These are phyloP conservation scores for Boletus patriciae DNA, from an alignment of 768 basidiomycete species.

Conservation along the genomic window DNA sequence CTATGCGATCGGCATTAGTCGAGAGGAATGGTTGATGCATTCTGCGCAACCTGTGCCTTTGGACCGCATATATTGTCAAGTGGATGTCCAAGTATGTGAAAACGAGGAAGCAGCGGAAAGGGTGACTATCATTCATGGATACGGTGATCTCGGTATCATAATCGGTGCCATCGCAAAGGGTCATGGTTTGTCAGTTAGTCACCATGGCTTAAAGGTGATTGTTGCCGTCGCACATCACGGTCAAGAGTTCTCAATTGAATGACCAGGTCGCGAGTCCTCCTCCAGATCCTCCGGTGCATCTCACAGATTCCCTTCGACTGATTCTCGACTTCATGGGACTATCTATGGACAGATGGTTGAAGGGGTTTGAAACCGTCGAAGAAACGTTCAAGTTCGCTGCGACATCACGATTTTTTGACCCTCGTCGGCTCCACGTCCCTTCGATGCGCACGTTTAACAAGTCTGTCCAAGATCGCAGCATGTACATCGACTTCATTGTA, in stretches of 20 bases:
- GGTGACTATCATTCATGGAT: constrained; percentile 56
- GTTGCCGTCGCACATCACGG: not conserved
- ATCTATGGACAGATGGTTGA: constrained; percentile 48
- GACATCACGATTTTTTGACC: constrained; percentile 53
- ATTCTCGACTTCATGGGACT: constrained; percentile 60
- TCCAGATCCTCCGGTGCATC: constrained; percentile 41
- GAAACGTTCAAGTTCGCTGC: constrained; percentile 61
- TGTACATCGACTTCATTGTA: constrained; percentile 59
- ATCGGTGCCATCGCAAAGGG: constrained; percentile 55
- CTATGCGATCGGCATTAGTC: constrained; percentile 52
- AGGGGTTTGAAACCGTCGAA: constrained; percentile 54
- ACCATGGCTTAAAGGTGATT: constrained; percentile 58
- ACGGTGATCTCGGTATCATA: constrained; percentile 75
- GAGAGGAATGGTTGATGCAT: constrained; percentile 39
- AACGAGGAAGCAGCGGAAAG: constrained; percentile 52
- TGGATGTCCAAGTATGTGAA: constrained; percentile 62
- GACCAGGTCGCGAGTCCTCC: constrained; percentile 29
- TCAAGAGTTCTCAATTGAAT: constrained; percentile 21
- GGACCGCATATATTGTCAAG: constrained; percentile 41
- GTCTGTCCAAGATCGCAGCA: constrained; percentile 47
- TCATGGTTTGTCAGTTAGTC: constrained; percentile 49
- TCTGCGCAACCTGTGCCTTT: constrained; percentile 4
- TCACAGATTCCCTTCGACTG: constrained; percentile 48
- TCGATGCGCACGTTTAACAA: constrained; percentile 40
- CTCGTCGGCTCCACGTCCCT: constrained; percentile 36